Conservation (phyloP, 2,329 filamentous ascomycete genomes). For the Penicillium hordei region DNA sequence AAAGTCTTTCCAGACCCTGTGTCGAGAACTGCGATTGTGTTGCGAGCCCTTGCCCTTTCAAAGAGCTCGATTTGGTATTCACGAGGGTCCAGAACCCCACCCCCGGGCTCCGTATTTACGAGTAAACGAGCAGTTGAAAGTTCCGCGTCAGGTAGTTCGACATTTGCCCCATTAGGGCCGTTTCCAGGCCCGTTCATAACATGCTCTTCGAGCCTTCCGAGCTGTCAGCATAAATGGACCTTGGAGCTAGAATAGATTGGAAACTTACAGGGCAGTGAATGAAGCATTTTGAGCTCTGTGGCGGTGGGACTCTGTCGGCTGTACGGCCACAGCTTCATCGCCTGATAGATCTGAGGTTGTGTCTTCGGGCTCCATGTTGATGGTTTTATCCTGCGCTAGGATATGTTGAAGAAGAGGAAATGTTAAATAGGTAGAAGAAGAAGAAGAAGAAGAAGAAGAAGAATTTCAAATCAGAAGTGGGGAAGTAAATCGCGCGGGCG, state of each 20-base stretch:
- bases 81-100: conserved; percentile 72
- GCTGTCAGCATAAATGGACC: neutral
- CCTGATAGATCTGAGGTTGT: conserved; percentile 30
- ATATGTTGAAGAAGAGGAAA: neutral
- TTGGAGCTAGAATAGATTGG: neutral
- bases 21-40: conserved; percentile 89
- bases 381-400: neutral
- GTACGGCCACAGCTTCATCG: conserved; percentile 16
- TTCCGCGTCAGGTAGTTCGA: conserved; percentile 42
- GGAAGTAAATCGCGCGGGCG: no score
- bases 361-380: conserved; percentile 8
- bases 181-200: conserved; percentile 46
- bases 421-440: neutral
- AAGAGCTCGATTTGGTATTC: conserved; percentile 94
- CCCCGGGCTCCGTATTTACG: conserved; percentile 51
- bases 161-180: conserved; percentile 21
- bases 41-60: conserved; percentile 77
- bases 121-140: conserved; percentile 57
- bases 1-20: conserved; percentile 92
- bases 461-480: no score
- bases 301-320: neutral
- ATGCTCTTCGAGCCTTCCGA: conserved; percentile 41
- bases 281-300: conserved; percentile 49
- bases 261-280: conserved; percentile 50
- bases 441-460: no score